Evolutionary conservation across 208 protist species (phyloP), one percentile per base, ranked within the genome.

Genomic region (Leishmania martiniquensis): DNA sequence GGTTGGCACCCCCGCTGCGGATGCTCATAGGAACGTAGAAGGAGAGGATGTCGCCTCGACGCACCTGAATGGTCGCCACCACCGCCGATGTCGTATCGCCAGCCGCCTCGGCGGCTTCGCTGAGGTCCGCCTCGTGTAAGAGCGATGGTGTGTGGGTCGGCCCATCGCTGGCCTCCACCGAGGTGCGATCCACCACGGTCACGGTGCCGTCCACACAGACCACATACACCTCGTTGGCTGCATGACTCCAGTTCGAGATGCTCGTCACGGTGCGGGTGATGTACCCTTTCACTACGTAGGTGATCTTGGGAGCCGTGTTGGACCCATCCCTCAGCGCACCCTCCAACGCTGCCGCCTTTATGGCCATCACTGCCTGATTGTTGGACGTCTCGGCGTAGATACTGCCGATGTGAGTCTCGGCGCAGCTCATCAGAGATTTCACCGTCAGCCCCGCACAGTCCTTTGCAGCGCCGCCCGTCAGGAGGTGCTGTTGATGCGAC

Each of bases 191-290:
- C 42, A 90, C 80, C 69, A 93, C 83, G 15, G 55, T 81, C 78
- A 93, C 83, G 29, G 76, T 76, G 44, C 84, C 69, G 71, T 91
- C 77, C n/a, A 76, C 54, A 71, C 89, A 93, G 20, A 78, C 81
- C 66, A 91, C 68, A 59, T 90, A 93, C 13, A 93, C 87, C 68
- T 91, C 89, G 68, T 91, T 81, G 20, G 78, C 54, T 34, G 68
- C 60, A 57, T 67, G 42, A 59, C 76, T 82, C 67, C 34, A 72
- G 37, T 78, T 75, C 5, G 82, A 81, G 29, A 93, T 69, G 34
- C 70, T 67, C 25, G 74, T 72, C 44, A 49, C 37, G 5, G 76
- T 13, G 12, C 45, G 77, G 10, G 80, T 83, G 60, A 93, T 79
- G 39, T 89, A 90, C 20, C 89, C 89, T 72, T 78, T 81, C n/a